Conservation (phyloP, 2,329 filamentous ascomycete species). For the Sclerotinia nivalis region DNA sequence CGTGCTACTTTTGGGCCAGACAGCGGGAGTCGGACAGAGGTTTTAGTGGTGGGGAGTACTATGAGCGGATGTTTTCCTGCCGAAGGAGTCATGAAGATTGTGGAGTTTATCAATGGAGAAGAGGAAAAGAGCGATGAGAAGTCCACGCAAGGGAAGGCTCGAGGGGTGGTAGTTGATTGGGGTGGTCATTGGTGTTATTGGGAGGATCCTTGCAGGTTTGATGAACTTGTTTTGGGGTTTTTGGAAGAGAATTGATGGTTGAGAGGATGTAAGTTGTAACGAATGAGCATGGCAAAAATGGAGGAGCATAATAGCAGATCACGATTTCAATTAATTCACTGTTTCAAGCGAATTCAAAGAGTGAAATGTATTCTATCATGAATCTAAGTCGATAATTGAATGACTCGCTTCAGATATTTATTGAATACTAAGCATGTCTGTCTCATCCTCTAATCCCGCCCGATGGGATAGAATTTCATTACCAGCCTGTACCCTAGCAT, state of each 20-base stretch:
- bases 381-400: no score
- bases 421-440: no score
- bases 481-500: no score
- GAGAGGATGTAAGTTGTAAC: background rate
- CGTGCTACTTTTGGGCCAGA: constrained; percentile 31
- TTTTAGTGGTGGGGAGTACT: constrained; percentile 39
- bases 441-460: no score
- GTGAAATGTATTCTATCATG: no score
- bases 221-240: constrained; percentile 34
- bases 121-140: background rate
- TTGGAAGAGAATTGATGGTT: constrained; percentile 20
- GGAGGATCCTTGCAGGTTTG: constrained; percentile 38
- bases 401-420: no score
- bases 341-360: background rate
- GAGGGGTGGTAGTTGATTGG: constrained; percentile 37
- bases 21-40: constrained; percentile 31
- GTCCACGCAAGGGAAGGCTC: constrained; percentile 24
- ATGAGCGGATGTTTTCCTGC: constrained; percentile 41
- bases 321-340: background rate
- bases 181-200: constrained; percentile 43
- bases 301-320: background rate
- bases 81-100: constrained; percentile 38
- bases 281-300: background rate
- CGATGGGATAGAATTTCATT: no score
- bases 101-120: constrained; percentile 36